Conservation (phyloP, 2,329 filamentous ascomycete species). For the Neofusicoccum parvum region DNA sequence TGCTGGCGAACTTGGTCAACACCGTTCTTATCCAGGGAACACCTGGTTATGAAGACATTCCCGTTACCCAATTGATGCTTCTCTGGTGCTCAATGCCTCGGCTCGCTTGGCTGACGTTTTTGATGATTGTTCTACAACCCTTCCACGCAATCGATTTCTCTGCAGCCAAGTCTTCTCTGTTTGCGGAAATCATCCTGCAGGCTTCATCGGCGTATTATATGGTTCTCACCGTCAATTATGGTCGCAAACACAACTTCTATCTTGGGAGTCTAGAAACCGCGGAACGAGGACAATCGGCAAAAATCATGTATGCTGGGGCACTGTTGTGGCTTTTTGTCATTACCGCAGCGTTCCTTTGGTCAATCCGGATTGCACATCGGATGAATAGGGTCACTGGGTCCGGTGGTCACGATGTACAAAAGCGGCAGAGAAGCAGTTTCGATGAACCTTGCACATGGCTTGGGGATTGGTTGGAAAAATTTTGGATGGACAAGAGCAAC, state of each 20-base stretch:
- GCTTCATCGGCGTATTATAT: conserved; percentile 29
- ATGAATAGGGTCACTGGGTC: conserved; percentile 1
- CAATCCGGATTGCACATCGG: conserved; percentile 18
- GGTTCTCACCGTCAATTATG: conserved; percentile 32
- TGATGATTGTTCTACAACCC: conserved; percentile 24
- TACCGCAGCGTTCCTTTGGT: conserved; percentile 15
- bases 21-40: conserved; percentile 28
- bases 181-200: conserved; percentile 33
- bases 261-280: conserved; percentile 23
- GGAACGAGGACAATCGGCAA: conserved; percentile 26
- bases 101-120: conserved; percentile 29
- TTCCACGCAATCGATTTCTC: conserved; percentile 24
- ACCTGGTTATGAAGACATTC: conserved; percentile 28
- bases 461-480: not conserved
- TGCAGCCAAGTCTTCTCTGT: conserved; percentile 25
- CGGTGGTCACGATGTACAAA: not conserved
- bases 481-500: conserved; percentile 10
- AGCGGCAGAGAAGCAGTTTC: not conserved
- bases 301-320: conserved; percentile 35
- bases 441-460: conserved; percentile 12
- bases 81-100: conserved; percentile 39
- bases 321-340: conserved; percentile 31
- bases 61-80: conserved; percentile 30
- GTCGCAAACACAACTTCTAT: conserved; percentile 34
- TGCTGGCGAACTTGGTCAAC: conserved; percentile 30